A percentile compares a stretch with the other conserved stretches of the same genome.
Conservation (phyloP, 2,329 filamentous ascomycete species). For the Paracorniculantispora psalliotae region DNA sequence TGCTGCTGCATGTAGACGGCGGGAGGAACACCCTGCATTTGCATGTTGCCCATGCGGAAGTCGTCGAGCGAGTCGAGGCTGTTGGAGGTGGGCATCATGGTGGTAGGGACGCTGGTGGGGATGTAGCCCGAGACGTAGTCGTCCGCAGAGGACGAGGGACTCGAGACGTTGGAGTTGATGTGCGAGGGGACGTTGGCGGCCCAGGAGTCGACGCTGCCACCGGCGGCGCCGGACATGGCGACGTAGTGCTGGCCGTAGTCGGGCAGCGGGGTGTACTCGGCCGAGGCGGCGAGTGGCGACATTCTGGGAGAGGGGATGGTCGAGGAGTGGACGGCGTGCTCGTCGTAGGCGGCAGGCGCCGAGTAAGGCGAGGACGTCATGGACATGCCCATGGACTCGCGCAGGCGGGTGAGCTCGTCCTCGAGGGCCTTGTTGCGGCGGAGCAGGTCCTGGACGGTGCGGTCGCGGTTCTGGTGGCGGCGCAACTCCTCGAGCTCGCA, state of each 20-base stretch:
- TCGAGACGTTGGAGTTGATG: slow-evolving; percentile 45
- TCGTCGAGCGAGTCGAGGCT: slow-evolving; percentile 25
- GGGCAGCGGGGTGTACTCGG: slow-evolving; percentile 39
- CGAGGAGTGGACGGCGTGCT: slow-evolving; percentile 30
- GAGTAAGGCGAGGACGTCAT: slow-evolving; percentile 35
- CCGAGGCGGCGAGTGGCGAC: slow-evolving; percentile 38
- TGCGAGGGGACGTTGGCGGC: slow-evolving; percentile 38
- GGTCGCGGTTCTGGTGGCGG: slow-evolving; percentile 42
- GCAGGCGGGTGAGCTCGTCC: slow-evolving; percentile 44
- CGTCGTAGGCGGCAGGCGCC: slow-evolving; percentile 34
- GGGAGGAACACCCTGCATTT: slow-evolving; percentile 1
- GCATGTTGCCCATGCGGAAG: slow-evolving; percentile 25
- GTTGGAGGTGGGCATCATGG: slow-evolving; percentile 34
- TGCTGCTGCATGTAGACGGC: slow-evolving; percentile 20
- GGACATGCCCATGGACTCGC: slow-evolving; percentile 40
- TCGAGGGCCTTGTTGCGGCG: slow-evolving; percentile 50
- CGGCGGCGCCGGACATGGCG: slow-evolving; percentile 36
- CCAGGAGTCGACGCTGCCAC: slow-evolving; percentile 42
- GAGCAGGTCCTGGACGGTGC: slow-evolving; percentile 47
- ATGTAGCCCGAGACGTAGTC: slow-evolving; percentile 44
- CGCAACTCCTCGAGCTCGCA: slow-evolving; percentile 67
- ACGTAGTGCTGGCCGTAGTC: slow-evolving; percentile 36
- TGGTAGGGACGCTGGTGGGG: slow-evolving; percentile 43
- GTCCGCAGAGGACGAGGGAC: slow-evolving; percentile 47
- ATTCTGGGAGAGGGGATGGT: slow-evolving; percentile 40